phyloP scores from a whole-genome alignment of 768 basidiomycete species.

The Tulasnella calospora region DNA sequence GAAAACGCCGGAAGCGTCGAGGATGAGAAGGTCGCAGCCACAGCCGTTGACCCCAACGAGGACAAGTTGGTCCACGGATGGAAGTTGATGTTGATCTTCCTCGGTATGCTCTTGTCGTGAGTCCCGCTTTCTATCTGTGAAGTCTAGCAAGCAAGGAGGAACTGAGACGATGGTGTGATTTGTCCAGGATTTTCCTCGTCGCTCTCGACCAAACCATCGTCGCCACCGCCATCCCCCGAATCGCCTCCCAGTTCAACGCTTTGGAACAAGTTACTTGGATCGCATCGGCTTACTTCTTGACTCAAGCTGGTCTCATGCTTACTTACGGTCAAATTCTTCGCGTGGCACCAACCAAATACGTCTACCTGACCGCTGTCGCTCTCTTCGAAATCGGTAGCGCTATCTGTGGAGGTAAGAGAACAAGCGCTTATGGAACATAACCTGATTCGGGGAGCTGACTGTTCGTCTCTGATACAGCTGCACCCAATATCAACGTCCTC shows the following conservation, averaged over 20 bases:
- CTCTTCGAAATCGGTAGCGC: constrained; percentile 47
- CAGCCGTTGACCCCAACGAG: not conserved
- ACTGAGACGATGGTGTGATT: no score
- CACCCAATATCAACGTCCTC: constrained; percentile 34
- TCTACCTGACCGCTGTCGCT: constrained; percentile 31
- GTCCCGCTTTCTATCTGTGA: not conserved
- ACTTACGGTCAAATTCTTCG: constrained; percentile 26
- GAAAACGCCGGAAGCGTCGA: not conserved
- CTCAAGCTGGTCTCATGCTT: constrained; percentile 28
- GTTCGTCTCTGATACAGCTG: constrained; percentile 2
- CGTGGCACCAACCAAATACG: constrained; percentile 35
- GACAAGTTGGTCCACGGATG: not conserved
- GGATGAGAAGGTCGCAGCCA: not conserved
- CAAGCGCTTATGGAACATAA: no score
- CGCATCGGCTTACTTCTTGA: constrained; percentile 28
- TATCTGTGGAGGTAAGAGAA: constrained; percentile 40
- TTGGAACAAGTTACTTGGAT: constrained; percentile 28
- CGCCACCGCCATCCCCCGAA: constrained; percentile 25
- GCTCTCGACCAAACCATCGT: constrained; percentile 27
- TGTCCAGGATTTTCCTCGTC: constrained; percentile 17
- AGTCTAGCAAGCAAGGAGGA: not conserved
- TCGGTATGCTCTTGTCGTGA: constrained; percentile 14
- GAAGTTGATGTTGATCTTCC: constrained; percentile 7
- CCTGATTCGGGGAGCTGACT: no score
- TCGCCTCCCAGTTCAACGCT: constrained; percentile 26